A percentile compares a stretch with the other conserved stretches of the same genome.
phyloP scores from a whole-genome alignment of 2,329 filamentous ascomycete species.

The Xylaria sp. region DNA sequence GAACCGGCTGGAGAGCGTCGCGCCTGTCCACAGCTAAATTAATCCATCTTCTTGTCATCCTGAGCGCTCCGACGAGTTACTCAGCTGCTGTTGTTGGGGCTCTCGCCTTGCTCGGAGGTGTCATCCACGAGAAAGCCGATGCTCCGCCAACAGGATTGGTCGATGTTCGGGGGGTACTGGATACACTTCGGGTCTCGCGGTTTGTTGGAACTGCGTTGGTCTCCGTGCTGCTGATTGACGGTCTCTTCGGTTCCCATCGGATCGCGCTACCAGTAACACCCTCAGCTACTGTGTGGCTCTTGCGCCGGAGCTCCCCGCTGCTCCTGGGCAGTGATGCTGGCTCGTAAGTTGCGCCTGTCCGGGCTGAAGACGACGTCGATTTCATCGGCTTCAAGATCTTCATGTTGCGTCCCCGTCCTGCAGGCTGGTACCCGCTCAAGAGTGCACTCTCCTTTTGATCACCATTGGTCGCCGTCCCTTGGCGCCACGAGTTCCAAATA shows the following conservation, averaged over 20 bases:
- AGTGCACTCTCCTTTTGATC: slow-evolving; percentile 61
- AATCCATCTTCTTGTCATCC: neutral
- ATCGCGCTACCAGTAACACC: slow-evolving; percentile 42
- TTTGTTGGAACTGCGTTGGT: slow-evolving; percentile 44
- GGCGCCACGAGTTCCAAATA: slow-evolving; percentile 76
- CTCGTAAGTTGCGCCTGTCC: slow-evolving; percentile 60
- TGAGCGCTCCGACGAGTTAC: slow-evolving; percentile 26
- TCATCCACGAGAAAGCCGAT: slow-evolving; percentile 94
- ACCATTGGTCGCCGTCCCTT: slow-evolving; percentile 54
- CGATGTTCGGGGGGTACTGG: slow-evolving; percentile 57
- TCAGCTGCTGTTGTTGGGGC: slow-evolving; percentile 46
- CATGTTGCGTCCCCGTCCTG: slow-evolving; percentile 74
- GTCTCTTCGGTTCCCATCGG: slow-evolving; percentile 62
- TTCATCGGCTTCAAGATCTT: slow-evolving; percentile 87
- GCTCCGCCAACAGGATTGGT: slow-evolving; percentile 90
- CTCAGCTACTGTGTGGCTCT: slow-evolving; percentile 52
- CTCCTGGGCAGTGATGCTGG: slow-evolving; percentile 52
- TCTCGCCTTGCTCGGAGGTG: slow-evolving; percentile 55
- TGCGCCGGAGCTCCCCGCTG: slow-evolving; percentile 58
- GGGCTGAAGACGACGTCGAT: slow-evolving; percentile 56
- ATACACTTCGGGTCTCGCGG: slow-evolving; percentile 46
- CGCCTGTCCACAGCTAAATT: slow-evolving; percentile 1
- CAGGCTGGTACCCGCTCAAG: slow-evolving; percentile 72
- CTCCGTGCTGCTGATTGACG: slow-evolving; percentile 44
- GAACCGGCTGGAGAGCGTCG: slow-evolving; percentile 1